A percentile compares a stretch with the other conserved stretches of the same genome.
phyloP scores from a whole-genome alignment of 2,329 filamentous ascomycete species.

The Paracorniculantispora psalliotae region DNA sequence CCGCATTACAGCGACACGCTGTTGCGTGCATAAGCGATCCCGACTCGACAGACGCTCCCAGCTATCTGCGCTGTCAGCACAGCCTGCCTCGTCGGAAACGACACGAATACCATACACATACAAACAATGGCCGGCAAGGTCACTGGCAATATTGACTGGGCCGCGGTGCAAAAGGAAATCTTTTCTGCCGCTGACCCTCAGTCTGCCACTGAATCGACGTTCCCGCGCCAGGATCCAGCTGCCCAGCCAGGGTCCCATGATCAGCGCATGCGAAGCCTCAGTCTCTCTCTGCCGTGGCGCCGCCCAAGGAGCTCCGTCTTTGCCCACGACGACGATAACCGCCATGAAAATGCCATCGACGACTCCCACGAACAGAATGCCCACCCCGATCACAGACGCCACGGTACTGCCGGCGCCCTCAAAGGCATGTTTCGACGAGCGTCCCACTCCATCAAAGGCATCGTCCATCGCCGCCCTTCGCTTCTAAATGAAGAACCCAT shows the following conservation, averaged over 20 bases:
- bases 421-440: conserved; percentile 52
- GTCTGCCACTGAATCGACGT: not conserved
- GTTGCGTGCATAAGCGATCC: not conserved
- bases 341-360: conserved; percentile 29
- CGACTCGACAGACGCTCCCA: not conserved
- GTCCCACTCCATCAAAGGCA: conserved; percentile 49
- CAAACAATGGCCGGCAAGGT: not conserved
- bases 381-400: conserved; percentile 21
- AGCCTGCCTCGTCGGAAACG: not conserved
- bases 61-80: not conserved
- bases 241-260: conserved; percentile 24
- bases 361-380: conserved; percentile 15
- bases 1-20: too few species aligned
- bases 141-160: conserved; percentile 1
- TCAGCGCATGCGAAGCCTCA: conserved; percentile 44
- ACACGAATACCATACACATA: not conserved
- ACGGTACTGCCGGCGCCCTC: conserved; percentile 31
- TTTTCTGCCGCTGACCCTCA: not conserved
- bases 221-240: not conserved
- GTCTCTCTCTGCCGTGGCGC: conserved; percentile 46
- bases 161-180: conserved; percentile 4
- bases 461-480: conserved; percentile 46
- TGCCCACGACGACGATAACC: conserved; percentile 27
- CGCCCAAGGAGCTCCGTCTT: conserved; percentile 41
- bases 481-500: conserved; percentile 29